Evolutionary conservation across 2,329 filamentous ascomycete species (phyloP).

Genomic region (Monilinia vaccinii-corymbosi): DNA sequence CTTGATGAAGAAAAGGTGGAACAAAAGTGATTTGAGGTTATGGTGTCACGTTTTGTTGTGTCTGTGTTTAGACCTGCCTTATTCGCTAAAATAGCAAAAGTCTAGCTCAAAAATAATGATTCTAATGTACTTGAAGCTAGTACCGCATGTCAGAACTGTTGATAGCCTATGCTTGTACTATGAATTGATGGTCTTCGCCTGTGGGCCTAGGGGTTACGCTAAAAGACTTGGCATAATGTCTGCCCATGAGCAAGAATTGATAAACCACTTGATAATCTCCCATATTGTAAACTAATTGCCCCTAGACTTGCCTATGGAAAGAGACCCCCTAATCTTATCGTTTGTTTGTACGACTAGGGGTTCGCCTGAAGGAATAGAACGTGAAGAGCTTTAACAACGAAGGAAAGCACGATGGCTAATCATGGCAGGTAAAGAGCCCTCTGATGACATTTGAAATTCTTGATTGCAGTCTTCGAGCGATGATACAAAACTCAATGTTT

Average conservation of each 20-base stretch:
- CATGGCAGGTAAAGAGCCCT: no score
- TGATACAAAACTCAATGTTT: no score
- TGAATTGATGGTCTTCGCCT: not conserved
- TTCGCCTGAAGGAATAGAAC: no score
- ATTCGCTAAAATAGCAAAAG: not conserved
- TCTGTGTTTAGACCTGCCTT: no score
- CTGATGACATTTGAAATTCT: no score
- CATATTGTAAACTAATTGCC: fast-evolving
- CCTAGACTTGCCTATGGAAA: no score
- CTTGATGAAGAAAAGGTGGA: not conserved
- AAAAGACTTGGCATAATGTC: not conserved
- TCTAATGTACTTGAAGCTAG: not conserved
- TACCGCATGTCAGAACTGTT: not conserved
- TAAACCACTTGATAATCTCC: not conserved
- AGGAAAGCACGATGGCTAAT: no score
- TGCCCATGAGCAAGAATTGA: not conserved
- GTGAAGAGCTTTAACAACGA: no score
- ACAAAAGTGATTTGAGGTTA: not conserved
- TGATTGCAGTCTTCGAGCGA: no score
- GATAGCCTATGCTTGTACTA: not conserved
- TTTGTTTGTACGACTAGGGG: no score
- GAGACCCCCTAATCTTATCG: no score
- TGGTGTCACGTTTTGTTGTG: not conserved
- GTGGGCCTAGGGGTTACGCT: no score
- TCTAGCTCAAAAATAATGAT: not conserved